Base-by-base conservation (phyloP, 352 stramenopile genomes). In the Peronospora destructor region DNA sequence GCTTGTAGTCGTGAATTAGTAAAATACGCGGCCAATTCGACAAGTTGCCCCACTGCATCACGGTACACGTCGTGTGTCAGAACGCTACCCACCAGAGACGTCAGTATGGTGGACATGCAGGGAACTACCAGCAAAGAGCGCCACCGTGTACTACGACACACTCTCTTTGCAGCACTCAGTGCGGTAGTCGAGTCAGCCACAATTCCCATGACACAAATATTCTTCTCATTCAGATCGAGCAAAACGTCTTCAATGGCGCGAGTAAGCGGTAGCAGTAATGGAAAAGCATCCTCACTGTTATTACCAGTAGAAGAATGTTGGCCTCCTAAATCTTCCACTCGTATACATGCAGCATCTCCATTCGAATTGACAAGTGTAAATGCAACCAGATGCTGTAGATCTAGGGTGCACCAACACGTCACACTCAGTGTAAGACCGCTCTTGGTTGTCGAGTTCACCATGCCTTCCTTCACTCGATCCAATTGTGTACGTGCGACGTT, bases 351-450 rank as follows among this genome's bases (percentile, higher is more conserved):
- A n/a, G 71, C 70, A 34, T 90, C 81, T 37, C 81, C 81, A 49
- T 87, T 88, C 21, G 74, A 84, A 55, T 90, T 90, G 2, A 89
- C 64, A 4, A 92, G 63, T 23, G 77, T 75, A 45, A 92, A 89
- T 2, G 76, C 71, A 32, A 89, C 76, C 25, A 92, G 42, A 26
- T 87, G 59, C 60, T 87, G 75, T 4, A 71, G 47, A 49, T 85
- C 68, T 29, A 84, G 56, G 3, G 76, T 86, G 12, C 51, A 55
- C 81, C 81, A 91, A 45, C 59, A 79, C 29, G 79, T 80, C 33
- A 90, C 46, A 44, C 81, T 92, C 17, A 92, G 56, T 25, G 75
- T 90, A 21, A 92, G 71, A 0, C 77, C 79, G 35, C 76, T 76
- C 39, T 89, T 92, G 58, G 87, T 82, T 5, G 72, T 88, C 38